Percentiles rank a stretch among this genome's conserved stretches.
These are phyloP conservation scores for Sabuloglossum arenarium DNA, from an alignment of 495 filamentous ascomycete species.

Conservation along the genomic window DNA sequence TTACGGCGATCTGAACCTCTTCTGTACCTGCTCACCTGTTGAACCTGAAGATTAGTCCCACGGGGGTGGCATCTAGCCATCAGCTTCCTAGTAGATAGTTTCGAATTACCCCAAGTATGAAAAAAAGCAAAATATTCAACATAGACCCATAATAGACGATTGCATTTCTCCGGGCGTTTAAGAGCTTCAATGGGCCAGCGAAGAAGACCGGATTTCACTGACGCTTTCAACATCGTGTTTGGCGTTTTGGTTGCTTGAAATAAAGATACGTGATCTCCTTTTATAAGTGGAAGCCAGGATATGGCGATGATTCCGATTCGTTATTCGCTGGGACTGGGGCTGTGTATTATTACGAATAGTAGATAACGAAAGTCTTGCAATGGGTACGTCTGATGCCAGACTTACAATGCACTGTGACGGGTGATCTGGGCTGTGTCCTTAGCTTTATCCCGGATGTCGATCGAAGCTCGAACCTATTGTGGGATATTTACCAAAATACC, in stretches of 20 bases:
- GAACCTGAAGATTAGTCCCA: slow-evolving; percentile 37
- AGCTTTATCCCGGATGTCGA: too few species aligned
- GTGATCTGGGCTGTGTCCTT: too few species aligned
- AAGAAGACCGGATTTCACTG: neutral
- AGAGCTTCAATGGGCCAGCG: neutral
- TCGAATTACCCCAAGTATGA: neutral
- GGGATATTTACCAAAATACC: too few species aligned
- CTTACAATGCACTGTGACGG: too few species aligned
- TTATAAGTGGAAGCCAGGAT: too few species aligned
- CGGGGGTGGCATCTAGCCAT: slow-evolving; percentile 17
- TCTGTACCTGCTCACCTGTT: slow-evolving; percentile 86
- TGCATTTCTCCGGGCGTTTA: neutral
- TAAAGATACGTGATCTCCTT: too few species aligned
- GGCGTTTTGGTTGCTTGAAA: neutral
- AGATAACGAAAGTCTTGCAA: too few species aligned
- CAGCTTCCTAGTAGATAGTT: slow-evolving; percentile 16
- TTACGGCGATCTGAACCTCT: slow-evolving; percentile 81
- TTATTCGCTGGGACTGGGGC: too few species aligned
- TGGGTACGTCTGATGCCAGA: too few species aligned
- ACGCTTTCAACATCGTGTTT: neutral
- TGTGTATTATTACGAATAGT: too few species aligned
- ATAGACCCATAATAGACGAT: neutral
- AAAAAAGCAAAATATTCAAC: neutral
- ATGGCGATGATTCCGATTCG: too few species aligned
- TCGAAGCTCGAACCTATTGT: too few species aligned